Base-by-base conservation (phyloP, 2,329 filamentous ascomycete species). In the Neonectria coccinea region DNA sequence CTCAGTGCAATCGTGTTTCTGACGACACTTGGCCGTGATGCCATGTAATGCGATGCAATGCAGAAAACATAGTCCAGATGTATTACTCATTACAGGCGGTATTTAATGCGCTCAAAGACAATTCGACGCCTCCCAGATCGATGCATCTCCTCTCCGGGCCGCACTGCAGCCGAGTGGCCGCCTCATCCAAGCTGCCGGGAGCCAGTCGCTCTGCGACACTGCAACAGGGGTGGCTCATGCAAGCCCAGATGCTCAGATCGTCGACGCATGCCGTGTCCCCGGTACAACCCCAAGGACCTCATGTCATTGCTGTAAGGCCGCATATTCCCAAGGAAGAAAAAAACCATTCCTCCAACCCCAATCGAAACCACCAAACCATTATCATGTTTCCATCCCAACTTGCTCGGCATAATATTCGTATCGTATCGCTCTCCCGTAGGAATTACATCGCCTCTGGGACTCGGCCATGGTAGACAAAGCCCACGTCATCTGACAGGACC, bases 191-290 rank as follows among this genome's bases (percentile, higher is more conserved):
- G 48, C 41, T 54, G n/a, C 55, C 33, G 48, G 54, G 51, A 50
- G 48, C 58, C 48, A 62, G 36, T 62, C 42, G 41, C 50, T 29
- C 41, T 41, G 45, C 50, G 44, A 58, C 42, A 39, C 42, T 57
- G 58, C 50, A 51, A 27, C 60, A 64, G 59, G 64, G 57, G 53
- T 67, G 48, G 56, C 60, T 56, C 42, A 64, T 67, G 64, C 61
- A 67, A 56, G 62, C 56, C 61, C 52, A 39, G 54, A 58, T 51
- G 44, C 52, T 36, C 50, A 31, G 47, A 62, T 62, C 47, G 50
- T 41, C 50, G 51, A 59, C 44, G 39, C 44, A 64, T 59, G 31
- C 53, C 47, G 52, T 56, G 25, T 44, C 44, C 53, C 45, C 47
- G 48, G 55, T 48, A 50, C 60, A 22, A 33, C 51, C 57, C 56